Conservation (phyloP, 1,284 basidiomycete species). For the Entoloma clypeatum region DNA sequence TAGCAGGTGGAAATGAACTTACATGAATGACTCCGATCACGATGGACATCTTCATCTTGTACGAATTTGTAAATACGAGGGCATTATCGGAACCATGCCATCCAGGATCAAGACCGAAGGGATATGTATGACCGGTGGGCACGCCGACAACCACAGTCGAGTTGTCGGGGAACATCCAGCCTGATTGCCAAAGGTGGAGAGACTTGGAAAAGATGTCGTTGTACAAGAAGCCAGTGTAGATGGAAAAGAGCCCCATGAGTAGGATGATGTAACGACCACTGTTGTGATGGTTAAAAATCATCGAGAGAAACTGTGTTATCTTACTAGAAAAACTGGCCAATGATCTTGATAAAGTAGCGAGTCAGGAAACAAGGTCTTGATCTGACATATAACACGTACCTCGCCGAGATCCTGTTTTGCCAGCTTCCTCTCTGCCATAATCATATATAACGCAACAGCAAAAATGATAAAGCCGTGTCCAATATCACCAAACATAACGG, state of each 20-base stretch:
- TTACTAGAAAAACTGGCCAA: conserved; percentile 90
- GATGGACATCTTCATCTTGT: conserved; percentile 99
- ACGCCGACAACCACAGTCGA: conserved; percentile 47
- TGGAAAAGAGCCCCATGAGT: conserved; percentile 93
- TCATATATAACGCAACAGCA: conserved; percentile 79
- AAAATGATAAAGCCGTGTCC: conserved; percentile 92
- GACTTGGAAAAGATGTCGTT: conserved; percentile 99
- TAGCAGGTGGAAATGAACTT: conserved; percentile 31
- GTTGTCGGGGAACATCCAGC: conserved; percentile 79
- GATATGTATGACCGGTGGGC: conserved; percentile 72
- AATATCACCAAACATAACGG: conserved; percentile 99
- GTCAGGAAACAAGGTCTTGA: too few relatives aligned
- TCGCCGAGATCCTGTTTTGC: conserved; percentile 78
- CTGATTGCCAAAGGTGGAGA: conserved; percentile 84
- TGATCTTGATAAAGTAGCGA: conserved; percentile 59
- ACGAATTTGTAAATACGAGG: conserved; percentile 95
- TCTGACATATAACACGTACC: conserved; percentile 41
- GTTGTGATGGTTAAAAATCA: conserved; percentile 17
- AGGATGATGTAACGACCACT: conserved; percentile 98
- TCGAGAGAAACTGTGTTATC: conserved; percentile 29
- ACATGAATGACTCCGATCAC: conserved; percentile 96
- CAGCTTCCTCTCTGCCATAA: conserved; percentile 79
- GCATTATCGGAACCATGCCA: conserved; percentile 96
- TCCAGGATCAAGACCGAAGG: conserved; percentile 91
- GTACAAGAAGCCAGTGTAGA: conserved; percentile 97